phyloP scores from a whole-genome alignment of 1,284 basidiomycete species.

The Takashimella koratensis region DNA sequence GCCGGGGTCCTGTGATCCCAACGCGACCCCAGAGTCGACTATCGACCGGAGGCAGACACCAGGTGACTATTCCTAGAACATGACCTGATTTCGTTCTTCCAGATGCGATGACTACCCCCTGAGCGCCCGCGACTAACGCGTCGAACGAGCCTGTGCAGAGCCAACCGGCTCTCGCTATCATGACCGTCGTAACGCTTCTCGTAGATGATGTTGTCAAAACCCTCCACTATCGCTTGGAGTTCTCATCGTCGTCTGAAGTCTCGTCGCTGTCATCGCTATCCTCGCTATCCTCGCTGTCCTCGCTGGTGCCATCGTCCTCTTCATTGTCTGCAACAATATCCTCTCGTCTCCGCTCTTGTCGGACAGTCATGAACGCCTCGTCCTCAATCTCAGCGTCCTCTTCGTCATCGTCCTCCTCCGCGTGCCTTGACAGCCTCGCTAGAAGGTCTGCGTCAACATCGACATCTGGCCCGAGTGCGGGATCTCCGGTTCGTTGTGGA shows the following conservation, averaged over 20 bases:
- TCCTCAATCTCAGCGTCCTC: constrained; percentile 7
- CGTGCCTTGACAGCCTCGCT: background rate
- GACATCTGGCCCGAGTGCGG: constrained; percentile 27
- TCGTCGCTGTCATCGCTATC: constrained; percentile 6
- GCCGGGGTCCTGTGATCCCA: too few relatives aligned
- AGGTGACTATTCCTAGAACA: too few relatives aligned
- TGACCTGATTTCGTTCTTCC: too few relatives aligned
- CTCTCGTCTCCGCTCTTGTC: background rate
- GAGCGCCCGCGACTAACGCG: too few relatives aligned
- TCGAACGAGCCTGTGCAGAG: too few relatives aligned
- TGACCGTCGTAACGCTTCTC: too few relatives aligned
- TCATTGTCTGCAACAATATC: constrained; percentile 2
- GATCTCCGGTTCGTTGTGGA: constrained; percentile 12
- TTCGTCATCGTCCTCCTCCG: background rate
- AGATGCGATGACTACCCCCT: too few relatives aligned
- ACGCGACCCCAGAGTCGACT: too few relatives aligned
- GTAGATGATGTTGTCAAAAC: too few relatives aligned
- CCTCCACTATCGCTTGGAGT: background rate
- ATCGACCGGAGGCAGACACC: too few relatives aligned
- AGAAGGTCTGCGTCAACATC: constrained; percentile 11
- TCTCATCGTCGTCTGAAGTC: constrained; percentile 1
- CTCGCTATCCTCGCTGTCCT: constrained; percentile 2
- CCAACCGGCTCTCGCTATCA: too few relatives aligned
- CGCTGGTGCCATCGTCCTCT: constrained; percentile 6
- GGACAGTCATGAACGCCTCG: constrained; percentile 1